Base-by-base conservation (phyloP, 208 protist species). In the Acanthamoeba triangularis region DNA sequence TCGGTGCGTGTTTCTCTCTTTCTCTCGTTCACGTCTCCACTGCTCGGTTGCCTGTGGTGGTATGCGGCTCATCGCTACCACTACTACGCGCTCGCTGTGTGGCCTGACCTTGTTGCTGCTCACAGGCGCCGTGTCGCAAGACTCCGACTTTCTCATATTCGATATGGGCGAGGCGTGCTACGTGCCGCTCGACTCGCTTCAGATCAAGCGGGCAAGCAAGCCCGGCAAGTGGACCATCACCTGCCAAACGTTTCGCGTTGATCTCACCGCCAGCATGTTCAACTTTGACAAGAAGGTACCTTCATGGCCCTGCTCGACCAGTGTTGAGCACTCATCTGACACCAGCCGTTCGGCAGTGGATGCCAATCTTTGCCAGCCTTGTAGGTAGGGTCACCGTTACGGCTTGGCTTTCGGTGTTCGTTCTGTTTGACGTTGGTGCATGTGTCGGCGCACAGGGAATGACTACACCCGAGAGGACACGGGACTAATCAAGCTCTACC, bases 91-190 rank as follows among this genome's bases (percentile, higher is more conserved):
- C 47, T 61, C 56, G 20, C 20, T 61, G 63, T 33, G 30, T 33
- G 13, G 20, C 28, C n/a, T 69, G 28, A 30, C 30, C 7, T 30
- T 28, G 20, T 2, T 37, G 25, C 30, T 28, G 33, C 35, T 8
- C 33, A 8, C 72, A 80, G 72, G 72, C 41, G 76, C 47, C 10
- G 33, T 91, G 33, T 61, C 84, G 25, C 44, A 69, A 11, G 84
- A 91, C 54, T 91, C 84, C n/a, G 84, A 91, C 44, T 91, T 91
- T 14, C n/a, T 91, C 35, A 67, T 91, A 37, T 91, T 91, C 23
- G 84, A 91, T 30, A 69, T 91, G 84, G 84, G 84, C 14, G 49
- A 91, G 11, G 84, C 54, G 52, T 41, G 11, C 54, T 91, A 91
- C 84, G 11, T 84, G 6, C 76, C 76, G 20, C 76, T 84, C 76